Percentiles rank a stretch among this genome's conserved stretches.
phyloP scores from a whole-genome alignment of 2,329 filamentous ascomycete genomes.

The Endoconidiophora polonica region DNA sequence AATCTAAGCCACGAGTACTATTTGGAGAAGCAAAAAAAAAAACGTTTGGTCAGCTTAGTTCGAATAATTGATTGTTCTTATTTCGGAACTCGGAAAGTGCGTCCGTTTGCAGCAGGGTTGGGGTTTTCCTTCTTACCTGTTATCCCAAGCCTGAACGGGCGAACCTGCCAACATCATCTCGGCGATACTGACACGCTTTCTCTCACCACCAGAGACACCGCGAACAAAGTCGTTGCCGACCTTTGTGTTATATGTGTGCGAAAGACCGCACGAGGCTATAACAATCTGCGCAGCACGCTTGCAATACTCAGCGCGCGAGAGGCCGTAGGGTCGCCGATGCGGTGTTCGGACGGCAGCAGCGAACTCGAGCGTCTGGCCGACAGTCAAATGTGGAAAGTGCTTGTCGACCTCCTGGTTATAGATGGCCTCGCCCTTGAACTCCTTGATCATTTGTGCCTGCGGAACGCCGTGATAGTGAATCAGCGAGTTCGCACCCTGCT shows the following conservation, averaged over 20 bases:
- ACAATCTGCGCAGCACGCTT: conserved; percentile 48
- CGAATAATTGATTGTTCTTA: neutral
- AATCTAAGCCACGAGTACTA: conserved; percentile 54
- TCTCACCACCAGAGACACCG: conserved; percentile 54
- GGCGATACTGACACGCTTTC: conserved; percentile 68
- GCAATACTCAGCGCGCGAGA: conserved; percentile 42
- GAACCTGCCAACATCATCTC: conserved; percentile 54
- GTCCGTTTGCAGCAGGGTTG: neutral
- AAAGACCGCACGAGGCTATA: conserved; percentile 55
- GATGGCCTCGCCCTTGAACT: conserved; percentile 49
- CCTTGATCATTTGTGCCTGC: conserved; percentile 34
- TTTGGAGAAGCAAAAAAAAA: neutral
- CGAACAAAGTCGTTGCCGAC: conserved; percentile 61
- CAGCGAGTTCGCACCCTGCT: conserved; percentile 29
- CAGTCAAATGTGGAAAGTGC: conserved; percentile 63
- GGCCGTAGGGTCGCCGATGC: conserved; percentile 43
- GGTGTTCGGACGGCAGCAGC: conserved; percentile 54
- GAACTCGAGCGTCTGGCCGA: conserved; percentile 58
- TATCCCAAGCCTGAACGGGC: conserved; percentile 48
- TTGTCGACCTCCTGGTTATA: conserved; percentile 65
- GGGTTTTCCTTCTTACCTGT: conserved; percentile 25
- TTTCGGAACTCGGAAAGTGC: neutral
- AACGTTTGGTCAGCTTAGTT: neutral
- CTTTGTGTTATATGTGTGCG: conserved; percentile 54
- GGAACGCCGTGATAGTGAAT: conserved; percentile 49